These are phyloP conservation scores for Aureobasidium zeae DNA, from an alignment of 2,329 filamentous ascomycete genomes.

Conservation along the genomic window DNA sequence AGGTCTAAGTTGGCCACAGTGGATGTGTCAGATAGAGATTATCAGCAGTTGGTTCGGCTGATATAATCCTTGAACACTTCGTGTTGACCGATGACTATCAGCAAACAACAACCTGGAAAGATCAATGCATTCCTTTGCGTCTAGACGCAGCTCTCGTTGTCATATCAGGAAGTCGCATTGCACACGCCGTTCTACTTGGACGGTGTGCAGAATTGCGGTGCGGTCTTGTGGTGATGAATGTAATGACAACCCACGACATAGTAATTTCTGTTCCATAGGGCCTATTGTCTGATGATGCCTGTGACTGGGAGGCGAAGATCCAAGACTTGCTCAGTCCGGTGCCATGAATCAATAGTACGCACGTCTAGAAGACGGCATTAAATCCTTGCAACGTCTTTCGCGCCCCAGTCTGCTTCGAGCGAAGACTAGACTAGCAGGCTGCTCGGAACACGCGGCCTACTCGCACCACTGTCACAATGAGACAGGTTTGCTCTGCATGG, in stretches of 20 bases:
- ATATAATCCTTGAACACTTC: neutral
- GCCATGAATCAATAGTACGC: slow-evolving; percentile 1
- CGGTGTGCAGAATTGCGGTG: no score
- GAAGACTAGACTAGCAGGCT: neutral
- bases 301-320: neutral
- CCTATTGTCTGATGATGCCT: neutral
- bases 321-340: neutral
- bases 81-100: neutral
- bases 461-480: neutral
- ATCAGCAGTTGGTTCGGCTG: neutral
- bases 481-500: neutral
- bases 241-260: no score
- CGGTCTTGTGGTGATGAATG: no score
- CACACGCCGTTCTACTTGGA: no score
- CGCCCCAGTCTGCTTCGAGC: neutral
- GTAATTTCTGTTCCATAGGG: no score
- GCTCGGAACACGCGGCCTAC: neutral
- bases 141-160: no score
- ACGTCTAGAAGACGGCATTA: neutral
- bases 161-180: no score
- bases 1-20: neutral
- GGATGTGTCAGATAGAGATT: no score
- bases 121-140: no score
- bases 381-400: neutral
- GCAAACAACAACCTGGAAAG: neutral